phyloP scores from a whole-genome alignment of 2,329 filamentous ascomycete genomes.

The Chalaropsis ovoidea region DNA sequence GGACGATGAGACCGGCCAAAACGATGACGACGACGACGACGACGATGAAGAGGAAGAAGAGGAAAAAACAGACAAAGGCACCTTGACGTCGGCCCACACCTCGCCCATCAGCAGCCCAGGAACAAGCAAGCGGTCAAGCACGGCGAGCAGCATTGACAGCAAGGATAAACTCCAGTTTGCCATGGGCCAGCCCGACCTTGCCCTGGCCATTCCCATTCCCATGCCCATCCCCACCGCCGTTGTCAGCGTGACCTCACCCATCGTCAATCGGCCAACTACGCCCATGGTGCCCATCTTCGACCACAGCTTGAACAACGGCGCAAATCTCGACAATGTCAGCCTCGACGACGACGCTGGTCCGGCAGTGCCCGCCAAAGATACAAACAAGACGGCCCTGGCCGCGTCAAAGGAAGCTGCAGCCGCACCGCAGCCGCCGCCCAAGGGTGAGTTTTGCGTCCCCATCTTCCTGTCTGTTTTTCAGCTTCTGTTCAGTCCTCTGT shows the following conservation, averaged over 20 bases:
- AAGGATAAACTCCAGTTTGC: constrained; percentile 24
- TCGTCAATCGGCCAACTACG: constrained; percentile 24
- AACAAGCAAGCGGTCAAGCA: constrained; percentile 25
- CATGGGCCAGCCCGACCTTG: constrained; percentile 23
- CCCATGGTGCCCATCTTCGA: constrained; percentile 24
- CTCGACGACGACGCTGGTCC: constrained; percentile 48
- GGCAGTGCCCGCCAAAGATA: constrained; percentile 20
- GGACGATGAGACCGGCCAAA: constrained; percentile 15
- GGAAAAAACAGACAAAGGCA: constrained; percentile 24
- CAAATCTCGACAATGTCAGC: constrained; percentile 52
- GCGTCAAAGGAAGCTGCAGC: not conserved
- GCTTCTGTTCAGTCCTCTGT: not conserved
- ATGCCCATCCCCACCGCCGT: constrained; percentile 23
- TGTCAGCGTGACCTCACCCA: constrained; percentile 23
- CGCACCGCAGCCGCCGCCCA: constrained; percentile 18
- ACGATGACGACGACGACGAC: constrained; percentile 14
- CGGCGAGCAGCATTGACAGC: constrained; percentile 24
- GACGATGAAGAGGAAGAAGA: constrained; percentile 23
- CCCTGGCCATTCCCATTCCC: constrained; percentile 23
- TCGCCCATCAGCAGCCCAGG: constrained; percentile 23
- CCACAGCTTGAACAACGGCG: constrained; percentile 39
- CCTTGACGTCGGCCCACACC: constrained; percentile 23
- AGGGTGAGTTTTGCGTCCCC: constrained; percentile 19
- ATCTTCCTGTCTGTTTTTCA: not conserved
- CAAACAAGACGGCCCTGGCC: not conserved